A percentile compares a stretch with the other conserved stretches of the same genome.
Evolutionary conservation across 108 stramenopile species (phyloP).

Genomic region (Parmales sp.): DNA sequence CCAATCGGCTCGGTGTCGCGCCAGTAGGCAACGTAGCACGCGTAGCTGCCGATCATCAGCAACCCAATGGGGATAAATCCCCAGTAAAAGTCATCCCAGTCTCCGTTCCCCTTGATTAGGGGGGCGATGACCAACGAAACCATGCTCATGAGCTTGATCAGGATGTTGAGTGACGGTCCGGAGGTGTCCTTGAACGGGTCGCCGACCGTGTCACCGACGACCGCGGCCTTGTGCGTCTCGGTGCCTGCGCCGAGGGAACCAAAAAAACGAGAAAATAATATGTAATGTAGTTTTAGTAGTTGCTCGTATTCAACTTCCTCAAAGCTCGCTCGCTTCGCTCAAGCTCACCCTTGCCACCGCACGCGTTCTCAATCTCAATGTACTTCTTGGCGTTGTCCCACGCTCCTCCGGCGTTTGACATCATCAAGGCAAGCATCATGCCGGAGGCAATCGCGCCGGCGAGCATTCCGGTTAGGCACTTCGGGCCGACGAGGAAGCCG

Average conservation of each 20-base stretch:
- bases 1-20: conserved; percentile 25
- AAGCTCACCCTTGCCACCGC: conserved; percentile 23
- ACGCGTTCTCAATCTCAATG: conserved; percentile 61
- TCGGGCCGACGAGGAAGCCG: conserved; percentile 47
- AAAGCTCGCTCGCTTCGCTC: no score
- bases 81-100: conserved; percentile 33
- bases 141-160: conserved; percentile 67
- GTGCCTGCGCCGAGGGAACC: conserved; percentile 28
- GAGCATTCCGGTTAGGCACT: conserved; percentile 60
- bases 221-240: conserved; percentile 82
- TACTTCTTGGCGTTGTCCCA: conserved; percentile 98
- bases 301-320: neutral
- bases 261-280: neutral
- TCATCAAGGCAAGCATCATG: conserved; percentile 85
- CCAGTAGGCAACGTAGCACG: conserved; percentile 46
- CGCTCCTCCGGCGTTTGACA: conserved; percentile 89
- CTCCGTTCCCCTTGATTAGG: neutral
- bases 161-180: conserved; percentile 78
- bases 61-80: conserved; percentile 56
- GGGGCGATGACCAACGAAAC: neutral
- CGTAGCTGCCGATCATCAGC: conserved; percentile 47
- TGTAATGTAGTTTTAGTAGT: neutral
- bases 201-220: conserved; percentile 91
- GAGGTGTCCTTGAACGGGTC: conserved; percentile 83
- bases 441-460: conserved; percentile 66